Percentiles rank a stretch among this genome's conserved stretches.
These are phyloP conservation scores for Fraxinus albicans DNA, from an alignment of 305 asterid species.

Conservation along the genomic window DNA sequence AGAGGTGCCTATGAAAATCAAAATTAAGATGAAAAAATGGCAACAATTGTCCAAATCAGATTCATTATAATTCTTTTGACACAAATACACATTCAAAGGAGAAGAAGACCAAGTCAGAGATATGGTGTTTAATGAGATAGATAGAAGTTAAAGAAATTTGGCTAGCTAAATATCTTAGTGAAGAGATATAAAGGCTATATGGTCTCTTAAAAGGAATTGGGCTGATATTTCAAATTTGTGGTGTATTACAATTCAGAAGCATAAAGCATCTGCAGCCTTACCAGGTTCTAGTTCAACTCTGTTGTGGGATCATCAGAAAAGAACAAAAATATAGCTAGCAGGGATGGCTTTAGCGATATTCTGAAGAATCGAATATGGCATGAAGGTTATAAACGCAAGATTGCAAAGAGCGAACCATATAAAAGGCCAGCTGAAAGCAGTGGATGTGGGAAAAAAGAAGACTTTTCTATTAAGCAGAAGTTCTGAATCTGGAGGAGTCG, in stretches of 20 bases:
- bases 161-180: not conserved
- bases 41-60: not conserved
- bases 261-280: not conserved
- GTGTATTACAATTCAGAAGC: not conserved
- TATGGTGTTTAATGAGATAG: not conserved
- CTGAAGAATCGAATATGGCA: not conserved
- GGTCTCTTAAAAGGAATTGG: not conserved
- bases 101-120: constrained; percentile 6
- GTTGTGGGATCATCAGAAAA: not conserved
- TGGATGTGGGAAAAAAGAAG: not conserved
- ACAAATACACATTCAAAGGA: constrained; percentile 2
- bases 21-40: not conserved
- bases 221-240: not conserved
- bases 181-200: not conserved
- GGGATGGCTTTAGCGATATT: not conserved
- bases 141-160: not conserved
- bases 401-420: not conserved
- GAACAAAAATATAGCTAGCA: not conserved
- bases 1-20: not conserved
- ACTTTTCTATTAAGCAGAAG: not conserved
- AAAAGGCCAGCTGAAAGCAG: not conserved
- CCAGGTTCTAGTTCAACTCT: constrained; percentile 7
- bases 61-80: not conserved
- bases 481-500: not conserved
- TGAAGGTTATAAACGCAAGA: not conserved